These are phyloP conservation scores for Malassezia brasiliensis DNA, from an alignment of 1,284 basidiomycete genomes.

Conservation along the genomic window DNA sequence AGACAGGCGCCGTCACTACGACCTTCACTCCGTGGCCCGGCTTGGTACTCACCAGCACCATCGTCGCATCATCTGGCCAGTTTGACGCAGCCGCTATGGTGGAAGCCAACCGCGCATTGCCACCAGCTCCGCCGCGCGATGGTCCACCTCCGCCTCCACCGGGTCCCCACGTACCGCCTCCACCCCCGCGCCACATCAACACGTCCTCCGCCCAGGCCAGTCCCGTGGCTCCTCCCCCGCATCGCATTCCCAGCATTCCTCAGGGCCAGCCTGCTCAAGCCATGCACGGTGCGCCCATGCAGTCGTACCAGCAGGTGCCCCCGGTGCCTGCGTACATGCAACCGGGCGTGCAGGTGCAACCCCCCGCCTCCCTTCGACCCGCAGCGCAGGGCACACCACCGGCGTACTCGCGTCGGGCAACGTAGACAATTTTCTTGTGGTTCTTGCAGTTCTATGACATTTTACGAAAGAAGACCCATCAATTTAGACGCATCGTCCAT, in stretches of 20 bases:
- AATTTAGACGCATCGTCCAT: background rate
- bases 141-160: background rate
- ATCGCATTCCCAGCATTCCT: too few relatives aligned
- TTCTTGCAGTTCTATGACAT: too few relatives aligned
- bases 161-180: background rate
- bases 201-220: background rate
- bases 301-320: too few relatives aligned
- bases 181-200: constrained; percentile 7
- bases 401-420: too few relatives aligned
- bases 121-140: background rate
- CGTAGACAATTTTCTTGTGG: background rate
- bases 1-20: constrained; percentile 13
- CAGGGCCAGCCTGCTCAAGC: too few relatives aligned
- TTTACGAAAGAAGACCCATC: constrained; percentile 7
- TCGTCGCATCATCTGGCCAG: constrained; percentile 1
- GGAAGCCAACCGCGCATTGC: background rate
- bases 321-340: too few relatives aligned
- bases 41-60: constrained; percentile 11
- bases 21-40: constrained; percentile 19
- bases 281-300: too few relatives aligned
- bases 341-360: too few relatives aligned
- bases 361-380: too few relatives aligned
- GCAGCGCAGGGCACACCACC: too few relatives aligned
- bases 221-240: background rate
- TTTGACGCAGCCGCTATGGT: background rate